Evolutionary conservation across 768 basidiomycete genomes (phyloP).

Genomic region (Mycena polygramma): DNA sequence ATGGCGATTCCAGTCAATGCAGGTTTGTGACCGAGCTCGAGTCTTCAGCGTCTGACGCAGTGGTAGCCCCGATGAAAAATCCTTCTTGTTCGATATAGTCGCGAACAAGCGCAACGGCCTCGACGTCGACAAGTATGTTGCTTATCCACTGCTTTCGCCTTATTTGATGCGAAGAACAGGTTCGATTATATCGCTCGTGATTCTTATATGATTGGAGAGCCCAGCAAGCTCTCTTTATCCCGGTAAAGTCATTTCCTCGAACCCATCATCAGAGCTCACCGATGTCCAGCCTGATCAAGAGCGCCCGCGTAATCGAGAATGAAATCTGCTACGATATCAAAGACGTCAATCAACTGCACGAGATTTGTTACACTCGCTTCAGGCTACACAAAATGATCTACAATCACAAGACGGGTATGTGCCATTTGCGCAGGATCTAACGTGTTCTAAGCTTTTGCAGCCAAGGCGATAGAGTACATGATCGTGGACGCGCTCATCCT

Average conservation of each 20-base stretch:
- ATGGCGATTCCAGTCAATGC: constrained; percentile 67
- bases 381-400: constrained; percentile 89
- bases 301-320: constrained; percentile 79
- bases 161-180: constrained; percentile 50
- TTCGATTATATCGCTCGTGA: constrained; percentile 89
- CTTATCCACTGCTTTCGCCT: constrained; percentile 1
- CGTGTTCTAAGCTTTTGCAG: constrained; percentile 49
- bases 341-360: constrained; percentile 81
- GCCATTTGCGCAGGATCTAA: background rate
- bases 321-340: constrained; percentile 88
- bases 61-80: constrained; percentile 63
- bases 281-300: constrained; percentile 71
- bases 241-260: constrained; percentile 51
- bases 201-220: constrained; percentile 77
- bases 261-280: background rate
- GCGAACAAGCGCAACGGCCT: constrained; percentile 86
- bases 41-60: constrained; percentile 19
- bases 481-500: constrained; percentile 79
- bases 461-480: constrained; percentile 87
- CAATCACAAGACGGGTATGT: constrained; percentile 80
- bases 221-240: constrained; percentile 62
- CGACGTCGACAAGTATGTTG: constrained; percentile 85
- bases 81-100: constrained; percentile 87
- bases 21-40: constrained; percentile 48
- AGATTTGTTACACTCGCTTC: constrained; percentile 80